phyloP scores from a whole-genome alignment of 306 rosid species.

The Sicyos baderoa region DNA sequence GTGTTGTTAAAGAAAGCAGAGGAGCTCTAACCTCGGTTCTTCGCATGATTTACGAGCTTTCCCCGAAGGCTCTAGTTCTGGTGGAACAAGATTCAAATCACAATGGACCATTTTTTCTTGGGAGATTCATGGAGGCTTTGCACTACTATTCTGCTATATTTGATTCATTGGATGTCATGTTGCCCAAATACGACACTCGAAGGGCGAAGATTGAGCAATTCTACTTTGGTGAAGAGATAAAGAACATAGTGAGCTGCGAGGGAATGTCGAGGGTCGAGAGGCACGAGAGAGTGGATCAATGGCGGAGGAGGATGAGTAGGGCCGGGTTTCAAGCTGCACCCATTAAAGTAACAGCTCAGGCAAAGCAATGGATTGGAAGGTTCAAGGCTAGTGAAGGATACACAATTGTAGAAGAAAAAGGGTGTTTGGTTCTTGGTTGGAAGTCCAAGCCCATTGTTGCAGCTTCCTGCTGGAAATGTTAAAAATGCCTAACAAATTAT shows the following conservation, averaged over 20 bases:
- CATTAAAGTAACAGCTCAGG: constrained; percentile 49
- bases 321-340: constrained; percentile 73
- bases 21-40: constrained; percentile 75
- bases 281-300: constrained; percentile 85
- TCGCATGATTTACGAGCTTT: constrained; percentile 56
- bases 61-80: constrained; percentile 53
- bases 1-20: constrained; percentile 80
- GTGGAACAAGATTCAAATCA: constrained; percentile 86
- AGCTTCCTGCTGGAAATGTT: constrained; percentile 84
- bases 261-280: constrained; percentile 79
- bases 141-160: constrained; percentile 84
- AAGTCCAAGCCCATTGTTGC: constrained; percentile 80
- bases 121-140: constrained; percentile 85
- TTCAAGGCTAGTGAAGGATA: constrained; percentile 53
- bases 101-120: constrained; percentile 88
- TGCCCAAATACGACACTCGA: constrained; percentile 70
- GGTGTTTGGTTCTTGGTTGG: constrained; percentile 90
- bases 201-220: constrained; percentile 82
- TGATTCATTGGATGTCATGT: constrained; percentile 69
- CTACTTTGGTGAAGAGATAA: constrained; percentile 83
- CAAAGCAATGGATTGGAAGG: constrained; percentile 65
- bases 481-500: constrained; percentile 18
- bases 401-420: constrained; percentile 69
- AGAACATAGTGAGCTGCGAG: constrained; percentile 89
- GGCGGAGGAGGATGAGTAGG: constrained; percentile 83